Conservation (phyloP, 139 green algal genomes). For the Chlamydomonas incerta region DNA sequence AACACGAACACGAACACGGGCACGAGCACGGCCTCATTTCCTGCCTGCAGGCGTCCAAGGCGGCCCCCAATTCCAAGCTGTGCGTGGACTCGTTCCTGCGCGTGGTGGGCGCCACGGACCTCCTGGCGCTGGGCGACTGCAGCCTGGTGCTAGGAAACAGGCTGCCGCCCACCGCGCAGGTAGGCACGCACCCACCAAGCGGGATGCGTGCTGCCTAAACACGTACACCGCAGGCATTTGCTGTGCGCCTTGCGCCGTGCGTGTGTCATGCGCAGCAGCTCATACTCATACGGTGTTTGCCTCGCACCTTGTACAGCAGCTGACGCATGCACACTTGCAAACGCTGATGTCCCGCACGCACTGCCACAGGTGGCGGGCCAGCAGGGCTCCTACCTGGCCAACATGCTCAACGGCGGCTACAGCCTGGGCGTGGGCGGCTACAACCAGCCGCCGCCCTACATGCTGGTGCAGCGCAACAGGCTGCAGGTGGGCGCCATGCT, state of each 20-base stretch:
- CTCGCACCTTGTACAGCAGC: no score
- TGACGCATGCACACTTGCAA: no score
- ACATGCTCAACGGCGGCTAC: slow-evolving; percentile 66
- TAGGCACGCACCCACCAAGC: no score
- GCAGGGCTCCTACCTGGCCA: slow-evolving; percentile 69
- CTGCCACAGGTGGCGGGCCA: slow-evolving; percentile 56
- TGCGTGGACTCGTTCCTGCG: slow-evolving; percentile 76
- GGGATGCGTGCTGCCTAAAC: no score
- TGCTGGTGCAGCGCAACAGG: not conserved
- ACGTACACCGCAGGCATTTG: no score
- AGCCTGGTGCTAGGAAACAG: slow-evolving; percentile 47
- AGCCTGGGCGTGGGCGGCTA: slow-evolving; percentile 51
- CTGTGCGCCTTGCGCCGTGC: no score
- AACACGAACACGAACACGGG: not conserved
- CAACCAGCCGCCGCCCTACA: slow-evolving; percentile 29
- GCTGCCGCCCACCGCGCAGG: slow-evolving; percentile 76
- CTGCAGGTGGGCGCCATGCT: slow-evolving; percentile 35
- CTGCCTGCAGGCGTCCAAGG: not conserved
- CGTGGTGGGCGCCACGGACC: slow-evolving; percentile 69
- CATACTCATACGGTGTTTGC: no score
- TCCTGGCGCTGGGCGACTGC: slow-evolving; percentile 75
- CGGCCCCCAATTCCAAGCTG: slow-evolving; percentile 58
- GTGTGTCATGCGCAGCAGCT: no score
- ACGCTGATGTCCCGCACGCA: no score
- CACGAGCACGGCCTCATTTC: not conserved